Conservation (phyloP, 1,284 basidiomycete genomes). For the Microbotryomycetes sp. region DNA sequence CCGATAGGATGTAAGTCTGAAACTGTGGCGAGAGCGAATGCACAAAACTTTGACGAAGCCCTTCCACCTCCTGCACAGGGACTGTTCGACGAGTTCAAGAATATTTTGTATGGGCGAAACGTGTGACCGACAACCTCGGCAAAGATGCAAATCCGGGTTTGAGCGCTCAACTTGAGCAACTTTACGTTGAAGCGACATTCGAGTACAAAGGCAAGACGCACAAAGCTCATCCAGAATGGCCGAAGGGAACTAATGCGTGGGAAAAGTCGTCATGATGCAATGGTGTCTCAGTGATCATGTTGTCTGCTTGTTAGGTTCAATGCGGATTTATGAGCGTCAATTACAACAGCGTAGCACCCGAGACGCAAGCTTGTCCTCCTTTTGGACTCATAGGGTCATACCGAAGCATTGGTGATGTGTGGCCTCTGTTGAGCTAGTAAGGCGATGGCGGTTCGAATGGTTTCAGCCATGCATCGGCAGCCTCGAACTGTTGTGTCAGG, state of each 20-base stretch:
- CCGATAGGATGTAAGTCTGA: constrained; percentile 36
- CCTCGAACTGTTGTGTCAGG: constrained; percentile 88
- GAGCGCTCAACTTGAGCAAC: constrained; percentile 37
- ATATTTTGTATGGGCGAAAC: constrained; percentile 43
- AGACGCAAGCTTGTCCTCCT: no score
- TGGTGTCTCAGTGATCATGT: no score
- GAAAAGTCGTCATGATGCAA: background rate
- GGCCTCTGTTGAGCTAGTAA: background rate
- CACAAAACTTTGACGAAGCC: background rate
- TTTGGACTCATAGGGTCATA: no score
- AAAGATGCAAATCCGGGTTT: constrained; percentile 41
- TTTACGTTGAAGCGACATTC: constrained; percentile 35
- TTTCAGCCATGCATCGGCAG: constrained; percentile 83
- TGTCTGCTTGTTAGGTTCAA: no score
- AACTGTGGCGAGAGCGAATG: constrained; percentile 13
- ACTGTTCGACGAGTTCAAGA: constrained; percentile 7
- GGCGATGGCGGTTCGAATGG: constrained; percentile 45
- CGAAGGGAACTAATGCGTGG: background rate
- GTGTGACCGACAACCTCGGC: constrained; percentile 44
- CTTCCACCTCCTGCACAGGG: background rate
- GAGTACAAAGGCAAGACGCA: constrained; percentile 9
- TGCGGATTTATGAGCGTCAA: no score
- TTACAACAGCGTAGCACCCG: no score
- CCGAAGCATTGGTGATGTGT: no score
- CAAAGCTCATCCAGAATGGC: constrained; percentile 17